Evolutionary conservation across 2,329 filamentous ascomycete species (phyloP), one percentile per base, ranked within the genome.

Genomic region (Dactylellina leptospora): DNA sequence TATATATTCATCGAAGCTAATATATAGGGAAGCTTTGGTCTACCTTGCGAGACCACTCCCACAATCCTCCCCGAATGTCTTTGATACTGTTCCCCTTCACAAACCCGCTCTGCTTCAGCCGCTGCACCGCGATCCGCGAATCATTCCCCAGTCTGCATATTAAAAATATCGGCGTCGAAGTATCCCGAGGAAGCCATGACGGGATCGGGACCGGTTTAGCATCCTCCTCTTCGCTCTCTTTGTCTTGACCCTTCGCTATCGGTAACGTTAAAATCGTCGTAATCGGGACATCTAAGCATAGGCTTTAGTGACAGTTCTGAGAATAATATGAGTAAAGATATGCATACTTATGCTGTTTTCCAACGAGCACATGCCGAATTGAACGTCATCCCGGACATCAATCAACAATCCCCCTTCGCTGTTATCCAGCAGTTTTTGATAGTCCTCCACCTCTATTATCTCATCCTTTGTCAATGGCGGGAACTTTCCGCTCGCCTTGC

Each of bases 371-470:
- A 97, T 87, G 13, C 90, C 88, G 75, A 91, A 97, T 72, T 96
- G 91, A 25, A 92, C 90, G 76, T 87, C 87, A 75, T 96, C 92
- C 1, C 95, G 85, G 0, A 96, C 92, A 75, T 97, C 95, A 1
- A 97, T 79, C 1, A 97, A 80, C 0, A 91, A 77, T 58, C 89
- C 86, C 1, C 77, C 75, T 64, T 63, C 73, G 36, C 38, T 60
- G 2, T 73, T 36, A 4, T 58, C 30, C 10, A 58, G 16, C 25
- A 44, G 56, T 44, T 60, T 71, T 48, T 83, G 81, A 75, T 91
- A 93, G 3, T 88, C 84, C 0, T 80, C 76, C 0, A 87, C 87
- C 0, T 87, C 85, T 30, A 96, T 84, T 6, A 92, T 85, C 75
- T 95, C 89, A 0, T 87, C 83, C 33, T 0, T 86, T 80, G 4